phyloP scores from a whole-genome alignment of 1,284 basidiomycete species.

The Anthracocystis setariae region DNA sequence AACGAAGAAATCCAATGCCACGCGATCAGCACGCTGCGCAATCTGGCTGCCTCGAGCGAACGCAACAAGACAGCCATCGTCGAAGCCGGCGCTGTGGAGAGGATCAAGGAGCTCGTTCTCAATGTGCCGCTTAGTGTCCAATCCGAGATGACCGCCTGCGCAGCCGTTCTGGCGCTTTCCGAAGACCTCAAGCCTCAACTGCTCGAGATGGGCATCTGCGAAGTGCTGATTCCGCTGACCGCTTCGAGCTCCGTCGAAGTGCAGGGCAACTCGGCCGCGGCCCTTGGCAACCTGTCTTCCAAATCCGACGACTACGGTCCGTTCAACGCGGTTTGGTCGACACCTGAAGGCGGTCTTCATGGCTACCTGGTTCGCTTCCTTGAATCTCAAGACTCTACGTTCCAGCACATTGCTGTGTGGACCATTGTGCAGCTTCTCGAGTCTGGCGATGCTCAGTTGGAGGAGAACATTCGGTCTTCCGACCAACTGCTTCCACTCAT shows the following conservation, averaged over 20 bases:
- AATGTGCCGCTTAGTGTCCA: conserved; percentile 96
- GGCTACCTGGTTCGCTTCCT: conserved; percentile 94
- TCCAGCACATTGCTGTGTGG: conserved; percentile 96
- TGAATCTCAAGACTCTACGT: conserved; percentile 93
- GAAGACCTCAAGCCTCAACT: conserved; percentile 70
- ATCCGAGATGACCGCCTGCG: conserved; percentile 99
- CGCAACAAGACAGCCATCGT: conserved; percentile 99
- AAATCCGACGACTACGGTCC: conserved; percentile 93
- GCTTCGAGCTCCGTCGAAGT: conserved; percentile 96
- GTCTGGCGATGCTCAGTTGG: conserved; percentile 76
- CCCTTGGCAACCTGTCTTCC: conserved; percentile 94
- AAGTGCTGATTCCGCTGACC: conserved; percentile 95
- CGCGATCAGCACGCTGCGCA: conserved; percentile 97
- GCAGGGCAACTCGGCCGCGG: conserved; percentile 97
- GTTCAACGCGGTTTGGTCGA: conserved; percentile 97
- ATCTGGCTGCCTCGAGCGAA: conserved; percentile 95
- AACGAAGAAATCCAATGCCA: conserved; percentile 99
- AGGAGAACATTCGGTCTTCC: conserved; percentile 64
- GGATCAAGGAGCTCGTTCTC: conserved; percentile 95
- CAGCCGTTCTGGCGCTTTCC: conserved; percentile 73
- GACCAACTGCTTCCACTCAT: conserved; percentile 63
- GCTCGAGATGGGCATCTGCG: conserved; percentile 97
- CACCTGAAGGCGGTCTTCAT: conserved; percentile 96
- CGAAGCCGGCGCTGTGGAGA: conserved; percentile 96
- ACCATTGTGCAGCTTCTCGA: conserved; percentile 97